Evolutionary conservation across 2,329 filamentous ascomycete genomes (phyloP), one percentile per base, ranked within the genome.

Genomic region (Cordyceps militaris): DNA sequence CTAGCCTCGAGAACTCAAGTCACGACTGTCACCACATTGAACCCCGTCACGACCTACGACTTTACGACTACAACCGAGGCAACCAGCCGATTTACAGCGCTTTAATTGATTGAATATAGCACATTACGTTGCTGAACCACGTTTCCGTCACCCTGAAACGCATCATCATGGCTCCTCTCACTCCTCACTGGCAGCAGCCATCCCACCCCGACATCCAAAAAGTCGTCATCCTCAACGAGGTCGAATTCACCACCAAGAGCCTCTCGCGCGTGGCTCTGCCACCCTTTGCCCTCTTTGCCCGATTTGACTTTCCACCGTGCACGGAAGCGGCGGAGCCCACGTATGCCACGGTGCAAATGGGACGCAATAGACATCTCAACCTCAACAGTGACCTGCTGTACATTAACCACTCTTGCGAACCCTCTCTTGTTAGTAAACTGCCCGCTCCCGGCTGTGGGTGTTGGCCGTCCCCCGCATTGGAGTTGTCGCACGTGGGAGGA

Each of bases 361-460:
- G 76, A 60, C 72, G 72, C 56, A 69, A 80, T 62, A 72, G 72
- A 58, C 84, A 87, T 67, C 70, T 87, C 64, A 79, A 82, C 64
- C 73, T 87, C 44, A 87, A 87, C 73, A 85, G 80, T 64, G 84
- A 87, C 65, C 67, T 87, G 66, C 69, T 87, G 47, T 87, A 86
- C 70, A 83, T 86, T 63, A 87, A 87, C 69, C 84, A 87, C 71
- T 84, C 81, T 4, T 87, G 84, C 70, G 82, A 84, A 64, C 84
- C 84, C 24, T 82, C 81, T 66, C 75, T 87, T 60, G 82, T 85
- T 61, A 74, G 80, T 79, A 59, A 23, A 44, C n/a, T 28, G 21
- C 23, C 26, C 51, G 38, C 21, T 44, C 40, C 26, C 19, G 38
- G 40, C 38, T 36, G 34, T 38, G 16, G 34, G 38, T 26, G 38